Conservation (phyloP, 2,329 filamentous ascomycete genomes). For the Fusarium aywerte region DNA sequence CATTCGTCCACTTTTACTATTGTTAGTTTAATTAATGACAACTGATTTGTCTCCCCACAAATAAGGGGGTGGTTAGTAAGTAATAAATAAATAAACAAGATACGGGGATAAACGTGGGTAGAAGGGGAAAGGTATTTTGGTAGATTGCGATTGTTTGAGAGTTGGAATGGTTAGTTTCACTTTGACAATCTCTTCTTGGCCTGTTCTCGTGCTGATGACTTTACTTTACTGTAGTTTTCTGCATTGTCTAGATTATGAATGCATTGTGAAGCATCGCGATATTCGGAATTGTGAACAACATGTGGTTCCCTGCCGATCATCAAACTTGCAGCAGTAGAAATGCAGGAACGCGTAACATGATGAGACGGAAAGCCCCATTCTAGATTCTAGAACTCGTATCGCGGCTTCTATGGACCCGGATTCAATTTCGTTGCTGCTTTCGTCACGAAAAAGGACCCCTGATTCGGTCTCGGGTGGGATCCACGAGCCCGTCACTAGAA, state of each 20-base stretch:
- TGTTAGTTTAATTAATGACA: conserved; percentile 34
- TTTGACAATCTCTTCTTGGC: neutral
- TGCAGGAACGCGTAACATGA: conserved; percentile 23
- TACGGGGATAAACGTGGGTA: neutral
- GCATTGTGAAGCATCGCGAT: neutral
- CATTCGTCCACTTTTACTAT: conserved; percentile 28
- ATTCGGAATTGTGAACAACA: neutral
- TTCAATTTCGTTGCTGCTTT: conserved; percentile 16
- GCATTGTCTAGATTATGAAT: too few relatives aligned
- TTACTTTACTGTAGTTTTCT: neutral
- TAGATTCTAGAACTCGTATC: conserved; percentile 30
- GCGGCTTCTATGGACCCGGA: conserved; percentile 2
- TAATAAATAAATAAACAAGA: neutral
- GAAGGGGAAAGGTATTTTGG: neutral
- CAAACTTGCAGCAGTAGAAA: conserved; percentile 3
- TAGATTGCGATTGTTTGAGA: conserved; percentile 26
- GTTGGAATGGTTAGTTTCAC: conserved; percentile 37
- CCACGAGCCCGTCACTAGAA: conserved; percentile 4
- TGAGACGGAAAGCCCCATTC: conserved; percentile 6
- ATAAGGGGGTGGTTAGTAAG: conserved; percentile 16
- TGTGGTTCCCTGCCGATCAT: neutral
- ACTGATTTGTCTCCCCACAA: conserved; percentile 33
- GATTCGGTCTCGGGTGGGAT: conserved; percentile 1
- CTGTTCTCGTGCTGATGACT: neutral
- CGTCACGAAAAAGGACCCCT: conserved; percentile 19